Base-by-base conservation (phyloP, 805 yeast species). In the Torulaspora franciscae region DNA sequence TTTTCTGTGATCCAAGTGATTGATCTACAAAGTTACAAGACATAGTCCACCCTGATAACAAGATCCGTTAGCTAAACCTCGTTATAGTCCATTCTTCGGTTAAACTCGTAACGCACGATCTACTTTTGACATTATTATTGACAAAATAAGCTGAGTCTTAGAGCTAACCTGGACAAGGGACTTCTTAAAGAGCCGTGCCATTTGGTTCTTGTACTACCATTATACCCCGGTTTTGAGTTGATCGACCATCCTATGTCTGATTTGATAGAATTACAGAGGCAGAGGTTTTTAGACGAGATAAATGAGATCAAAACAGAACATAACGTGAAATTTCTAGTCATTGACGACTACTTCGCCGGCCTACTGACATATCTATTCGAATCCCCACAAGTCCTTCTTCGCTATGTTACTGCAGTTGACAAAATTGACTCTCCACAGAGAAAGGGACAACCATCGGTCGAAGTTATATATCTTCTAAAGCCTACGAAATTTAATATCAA, bases 391-490 rank as follows among this genome's bases (percentile, higher is more conserved):
- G 76, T 73, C 24, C 61, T 81, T 9, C 65, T 81, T 7, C 65
- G 76, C 30, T 59, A 76, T 37, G 85, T 80, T 6, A 75, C 83
- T 2, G 80, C 86, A 10, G 72, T 85, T 13, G 89, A 82, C 56
- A 65, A 69, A 49, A 69, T 87, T 14, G 91, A 84, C 52, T 70
- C 75, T 22, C 49, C 55, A 3, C 69, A 67, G 33, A 73, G 95
- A 51, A 75, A 76, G 34, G 74, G 80, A 13, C 82, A 80, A 61
- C 65, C 76, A 2, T 79, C 81, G 14, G 72, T 86, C 36, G 91
- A 84, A 52, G 97, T 89, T 6, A 69, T 93, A 7, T 93, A 93
- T 64, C 67, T 93, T 23, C 65, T 88, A 13, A 85, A 84, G 40
- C 89, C 95, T 0, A 66, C 80, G 4, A 65, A 68, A 28, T 87